Base-by-base conservation (phyloP, 2,329 filamentous ascomycete genomes). In the Diplocarpon mali region DNA sequence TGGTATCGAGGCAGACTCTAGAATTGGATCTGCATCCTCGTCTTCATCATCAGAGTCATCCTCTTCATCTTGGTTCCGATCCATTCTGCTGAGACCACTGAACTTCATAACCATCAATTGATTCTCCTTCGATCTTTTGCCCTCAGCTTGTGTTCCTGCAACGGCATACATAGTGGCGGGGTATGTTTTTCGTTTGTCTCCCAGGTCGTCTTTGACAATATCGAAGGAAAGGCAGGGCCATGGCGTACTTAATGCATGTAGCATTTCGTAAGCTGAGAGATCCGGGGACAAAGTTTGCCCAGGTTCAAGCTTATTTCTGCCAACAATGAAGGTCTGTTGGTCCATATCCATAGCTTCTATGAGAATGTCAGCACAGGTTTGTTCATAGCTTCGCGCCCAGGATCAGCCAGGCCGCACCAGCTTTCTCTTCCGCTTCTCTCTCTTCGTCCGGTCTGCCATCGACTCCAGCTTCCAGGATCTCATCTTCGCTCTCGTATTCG, bases 151-250 rank as follows among this genome's bases (percentile, higher is more conserved):
- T 11, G 92, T 98, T 48, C 92, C 92, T 14, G 88, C 82, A 28
- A 96, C 89, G 10, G 89, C 83, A 68, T 96, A 98, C 68, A 95
- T 83, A 47, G 90, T 95, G 40, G 88, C 87, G 20, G 92, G 92
- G 66, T 93, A 98, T n/a, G 83, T 80, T 64, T 83, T 93, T 60
- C 92, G 83, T 65, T 87, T 80, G 62, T 95, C 83, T 54, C 92
- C 92, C 14, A 98, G 75, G 42, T 73, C 72, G 67, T 98, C 92
- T 57, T 75, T 81, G 51, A 98, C 67, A 48, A 98, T 83, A 63
- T 96, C 92, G 66, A 95, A 95, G 2, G 90, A 96, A 13, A 98
- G 75, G 63, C 92, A 98, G 2, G 92, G 92, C 92, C 92, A 98
- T 1, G 88, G 88, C 7, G 89, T 89, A 65, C 84, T 92, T 52